phyloP scores from a whole-genome alignment of 129 eudicot genomes.

The Calendula officinalis region DNA sequence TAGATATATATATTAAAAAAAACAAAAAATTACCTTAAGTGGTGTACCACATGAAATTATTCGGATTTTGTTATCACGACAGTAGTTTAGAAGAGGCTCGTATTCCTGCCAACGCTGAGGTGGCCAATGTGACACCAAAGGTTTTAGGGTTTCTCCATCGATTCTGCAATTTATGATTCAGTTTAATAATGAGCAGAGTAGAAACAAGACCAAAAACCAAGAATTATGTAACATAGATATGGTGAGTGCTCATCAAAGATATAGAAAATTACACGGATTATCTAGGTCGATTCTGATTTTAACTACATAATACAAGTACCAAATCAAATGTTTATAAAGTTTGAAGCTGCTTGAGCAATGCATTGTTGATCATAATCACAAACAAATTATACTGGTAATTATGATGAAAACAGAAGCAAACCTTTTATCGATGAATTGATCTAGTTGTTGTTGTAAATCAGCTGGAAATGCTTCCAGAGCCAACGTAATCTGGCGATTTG shows the following conservation, averaged over 20 bases:
- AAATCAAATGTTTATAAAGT: too few relatives aligned
- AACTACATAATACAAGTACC: too few relatives aligned
- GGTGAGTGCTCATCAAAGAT: constrained; percentile 2
- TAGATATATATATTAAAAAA: too few relatives aligned
- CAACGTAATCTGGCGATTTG: constrained; percentile 53
- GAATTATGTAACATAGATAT: constrained; percentile 1
- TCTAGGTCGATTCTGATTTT: too few relatives aligned
- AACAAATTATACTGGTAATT: background rate
- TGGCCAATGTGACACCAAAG: constrained; percentile 80
- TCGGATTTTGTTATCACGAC: constrained; percentile 71
- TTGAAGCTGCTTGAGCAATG: too few relatives aligned
- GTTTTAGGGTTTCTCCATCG: constrained; percentile 67
- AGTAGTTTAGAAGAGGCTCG: constrained; percentile 77
- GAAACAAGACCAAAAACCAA: background rate
- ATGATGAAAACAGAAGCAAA: constrained; percentile 24
- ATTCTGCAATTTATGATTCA: constrained; percentile 51
- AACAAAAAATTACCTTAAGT: constrained; percentile 56
- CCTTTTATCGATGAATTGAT: constrained; percentile 66
- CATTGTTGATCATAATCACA: too few relatives aligned
- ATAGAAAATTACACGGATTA: too few relatives aligned
- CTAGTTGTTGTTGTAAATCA: constrained; percentile 67
- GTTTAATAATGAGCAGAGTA: constrained; percentile 4
- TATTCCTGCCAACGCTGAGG: constrained; percentile 92
- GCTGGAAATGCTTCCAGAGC: constrained; percentile 91
- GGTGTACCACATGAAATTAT: constrained; percentile 92